Evolutionary conservation across 352 stramenopile species (phyloP), one percentile per base, ranked within the genome.

Genomic region (Phytophthora kernoviae): DNA sequence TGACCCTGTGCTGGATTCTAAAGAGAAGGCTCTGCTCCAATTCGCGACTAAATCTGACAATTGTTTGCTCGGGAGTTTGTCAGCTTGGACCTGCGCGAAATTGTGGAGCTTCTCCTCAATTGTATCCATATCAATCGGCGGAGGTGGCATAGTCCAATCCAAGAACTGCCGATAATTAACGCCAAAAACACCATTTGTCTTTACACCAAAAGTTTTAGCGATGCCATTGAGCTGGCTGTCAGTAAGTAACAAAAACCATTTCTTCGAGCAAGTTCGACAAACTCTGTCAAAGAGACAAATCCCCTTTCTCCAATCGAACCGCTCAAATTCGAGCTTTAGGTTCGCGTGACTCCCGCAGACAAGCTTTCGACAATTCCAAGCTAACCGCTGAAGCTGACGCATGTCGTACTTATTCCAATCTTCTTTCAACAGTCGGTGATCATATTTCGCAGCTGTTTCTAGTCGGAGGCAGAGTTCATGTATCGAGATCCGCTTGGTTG

Each of bases 161-260:
- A 93, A 50, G 20, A 90, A 89, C 33, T 86, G 68, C 3, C 67
- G 66, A 44, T 89, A 91, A 30, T 90, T 86, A 24, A 93, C 77
- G 1, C 74, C 79, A 53, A 87, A 90, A 3, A 56, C 33, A 0
- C 69, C 70, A 12, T 70, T 65, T n/a, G 60, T 34, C 33, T 88
- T 87, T 5, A 63, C 54, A 14, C 82, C 66, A 42, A 91, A 93
- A 15, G 45, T 45, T 44, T 84, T 90, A 2, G 70, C 81, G 8
- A 91, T 58, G 10, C 73, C 53, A 36, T 75, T 77, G 1, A 83
- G 27, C 39, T 87, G 68, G 7, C 49, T 32, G 11, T 65, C 46
- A 4, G 79, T 77, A 5, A 88, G 71, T 0, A 88, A 22, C n/a
- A 57, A 32, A 92, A 90, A 0, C 78, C 83, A 10, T 65, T 65